Conservation (phyloP, 2,329 filamentous ascomycete species). For the Mollisia scopiformis region DNA sequence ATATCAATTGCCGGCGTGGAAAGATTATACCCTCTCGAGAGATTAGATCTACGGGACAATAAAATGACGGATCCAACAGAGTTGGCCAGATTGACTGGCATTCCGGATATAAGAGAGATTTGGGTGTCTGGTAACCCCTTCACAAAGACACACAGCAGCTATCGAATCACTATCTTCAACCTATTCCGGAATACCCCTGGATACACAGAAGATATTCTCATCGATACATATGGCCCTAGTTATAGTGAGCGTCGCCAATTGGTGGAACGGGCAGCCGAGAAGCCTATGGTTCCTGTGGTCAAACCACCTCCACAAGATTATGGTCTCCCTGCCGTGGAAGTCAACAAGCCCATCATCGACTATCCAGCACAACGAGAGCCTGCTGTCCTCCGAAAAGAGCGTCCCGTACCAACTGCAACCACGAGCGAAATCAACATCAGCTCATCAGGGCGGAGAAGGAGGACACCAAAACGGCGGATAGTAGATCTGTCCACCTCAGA, state of each 20-base stretch:
- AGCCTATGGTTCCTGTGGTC: conserved; percentile 76
- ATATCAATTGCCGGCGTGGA: conserved; percentile 88
- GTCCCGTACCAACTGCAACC: conserved; percentile 51
- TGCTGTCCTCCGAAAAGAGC: conserved; percentile 61
- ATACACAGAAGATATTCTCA: conserved; percentile 86
- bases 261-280: conserved; percentile 78
- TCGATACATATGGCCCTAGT: conserved; percentile 82
- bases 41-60: conserved; percentile 91
- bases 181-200: conserved; percentile 89
- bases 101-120: conserved; percentile 89
- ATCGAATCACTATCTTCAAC: conserved; percentile 92
- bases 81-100: conserved; percentile 83
- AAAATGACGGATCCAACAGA: conserved; percentile 88
- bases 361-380: conserved; percentile 54
- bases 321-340: conserved; percentile 59
- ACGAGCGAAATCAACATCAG: conserved; percentile 61
- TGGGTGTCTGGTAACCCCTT: conserved; percentile 95
- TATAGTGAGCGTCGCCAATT: conserved; percentile 85
- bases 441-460: conserved; percentile 60
- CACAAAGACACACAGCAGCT: conserved; percentile 81
- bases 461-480: conserved; percentile 64
- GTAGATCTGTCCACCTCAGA: conserved; percentile 61
- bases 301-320: conserved; percentile 67
- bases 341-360: conserved; percentile 68
- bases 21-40: conserved; percentile 83